phyloP scores from a whole-genome alignment of 176 grass and related monocot genomes.

The Bromus sterilis region DNA sequence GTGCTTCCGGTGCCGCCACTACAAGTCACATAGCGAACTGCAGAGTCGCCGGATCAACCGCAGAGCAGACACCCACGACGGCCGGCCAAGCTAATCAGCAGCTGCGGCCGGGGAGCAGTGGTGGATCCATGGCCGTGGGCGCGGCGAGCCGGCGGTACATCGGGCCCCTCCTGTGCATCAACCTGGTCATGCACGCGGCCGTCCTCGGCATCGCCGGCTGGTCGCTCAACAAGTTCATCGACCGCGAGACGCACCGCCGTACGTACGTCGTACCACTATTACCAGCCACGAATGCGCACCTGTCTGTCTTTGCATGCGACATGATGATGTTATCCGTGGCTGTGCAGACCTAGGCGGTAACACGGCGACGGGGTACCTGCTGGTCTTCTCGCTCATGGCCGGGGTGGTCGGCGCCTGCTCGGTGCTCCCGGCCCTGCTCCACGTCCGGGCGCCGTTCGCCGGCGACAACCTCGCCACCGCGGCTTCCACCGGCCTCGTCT shows the following conservation, averaged over 20 bases:
- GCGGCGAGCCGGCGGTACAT: not conserved
- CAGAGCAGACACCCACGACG: not conserved
- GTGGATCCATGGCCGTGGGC: not conserved
- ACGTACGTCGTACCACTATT: too few species aligned
- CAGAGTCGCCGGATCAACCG: not conserved
- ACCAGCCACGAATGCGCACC: too few species aligned
- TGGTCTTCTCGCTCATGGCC: not conserved
- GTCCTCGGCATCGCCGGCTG: slow-evolving; percentile 2
- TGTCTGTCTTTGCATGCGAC: too few species aligned
- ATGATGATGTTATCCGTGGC: too few species aligned
- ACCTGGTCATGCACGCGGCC: not conserved
- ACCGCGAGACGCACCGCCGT: slow-evolving; percentile 8
- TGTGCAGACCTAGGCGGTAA: not conserved
- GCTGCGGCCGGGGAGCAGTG: not conserved
- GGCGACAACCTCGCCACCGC: not conserved
- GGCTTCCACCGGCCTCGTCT: not conserved
- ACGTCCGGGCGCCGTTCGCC: not conserved
- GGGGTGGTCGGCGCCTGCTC: slow-evolving; percentile 1
- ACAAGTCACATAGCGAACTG: not conserved
- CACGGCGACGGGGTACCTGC: not conserved
- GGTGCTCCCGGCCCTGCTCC: not conserved
- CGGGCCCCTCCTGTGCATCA: not conserved
- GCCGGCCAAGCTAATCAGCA: not conserved
- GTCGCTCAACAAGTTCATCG: slow-evolving; percentile 12
- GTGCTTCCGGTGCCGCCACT: not conserved